Evolutionary conservation across 2,329 filamentous ascomycete genomes (phyloP), one percentile per base, ranked within the genome.

Genomic region (Didymella pomorum): DNA sequence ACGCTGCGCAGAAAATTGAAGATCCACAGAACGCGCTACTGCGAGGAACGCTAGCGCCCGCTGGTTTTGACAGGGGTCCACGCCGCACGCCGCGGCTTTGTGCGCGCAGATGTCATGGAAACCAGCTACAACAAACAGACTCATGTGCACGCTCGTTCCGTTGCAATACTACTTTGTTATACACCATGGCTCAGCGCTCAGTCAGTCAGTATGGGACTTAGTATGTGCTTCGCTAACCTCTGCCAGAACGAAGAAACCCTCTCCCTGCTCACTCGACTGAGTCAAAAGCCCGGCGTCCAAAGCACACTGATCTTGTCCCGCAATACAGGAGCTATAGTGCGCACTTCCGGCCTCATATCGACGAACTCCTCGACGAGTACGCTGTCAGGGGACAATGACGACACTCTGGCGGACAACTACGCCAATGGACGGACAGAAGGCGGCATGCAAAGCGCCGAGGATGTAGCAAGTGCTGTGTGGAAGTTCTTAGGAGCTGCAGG

Each of bases 271-370:
- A 85, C 84, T 45, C 87, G 89, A 18, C 82, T 95, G 43, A 87
- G 89, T 39, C 89, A 89, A 72, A 94, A 94, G 71, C 85, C 89
- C 28, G 90, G 90, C 60, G 91, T 95, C 50, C 90, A 90, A 74
- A 90, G 89, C 67, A 90, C 90, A 54, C 83, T 95, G 47, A 86
- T 92, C 53, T 82, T 95, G 41, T 90, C 93, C 67, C 86, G 90
- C 56, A 79, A 84, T 14, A 89, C 85, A 21, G 91, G 90, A 51
- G 84, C 89, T 2, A 90, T 95, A 49, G 83, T 95, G 51, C 90
- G 89, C 71, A 90, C 88, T 7, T 90, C 86, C 52, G 91, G 91
- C 47, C 82, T 92, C 60, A 79, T 89, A 12, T 85, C 87, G 1
- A 82, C 84, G 14, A 82, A 89, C 46, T 81, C 83, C 16, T 80